These are phyloP conservation scores for Seiridium cupressi DNA, from an alignment of 2,329 filamentous ascomycete genomes.

Conservation along the genomic window DNA sequence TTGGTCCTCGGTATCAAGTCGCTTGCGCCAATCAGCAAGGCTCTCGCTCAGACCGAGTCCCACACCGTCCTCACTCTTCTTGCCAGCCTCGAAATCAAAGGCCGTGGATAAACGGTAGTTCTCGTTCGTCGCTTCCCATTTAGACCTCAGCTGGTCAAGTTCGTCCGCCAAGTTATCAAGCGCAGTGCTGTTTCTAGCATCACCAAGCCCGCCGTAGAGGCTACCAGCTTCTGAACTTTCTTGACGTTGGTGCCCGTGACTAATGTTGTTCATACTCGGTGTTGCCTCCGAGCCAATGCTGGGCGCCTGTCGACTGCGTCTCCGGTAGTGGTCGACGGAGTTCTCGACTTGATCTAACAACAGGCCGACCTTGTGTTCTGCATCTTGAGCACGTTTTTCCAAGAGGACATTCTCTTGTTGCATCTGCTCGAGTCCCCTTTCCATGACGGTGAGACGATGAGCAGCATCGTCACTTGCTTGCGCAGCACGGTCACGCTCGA, in stretches of 20 bases:
- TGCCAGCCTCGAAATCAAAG: constrained; percentile 74
- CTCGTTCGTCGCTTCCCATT: constrained; percentile 96
- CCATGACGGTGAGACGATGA: constrained; percentile 57
- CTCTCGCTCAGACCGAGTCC: constrained; percentile 64
- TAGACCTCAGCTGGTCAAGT: constrained; percentile 82
- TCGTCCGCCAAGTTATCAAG: constrained; percentile 90
- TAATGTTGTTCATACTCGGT: constrained; percentile 28
- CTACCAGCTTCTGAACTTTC: constrained; percentile 62
- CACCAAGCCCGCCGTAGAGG: constrained; percentile 57
- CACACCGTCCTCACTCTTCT: constrained; percentile 42
- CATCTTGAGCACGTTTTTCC: constrained; percentile 81
- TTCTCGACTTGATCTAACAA: constrained; percentile 92
- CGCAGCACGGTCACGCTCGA: constrained; percentile 64
- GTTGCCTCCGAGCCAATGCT: constrained; percentile 51
- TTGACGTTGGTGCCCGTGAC: constrained; percentile 43
- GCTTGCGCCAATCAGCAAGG: constrained; percentile 76
- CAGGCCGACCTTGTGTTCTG: constrained; percentile 88
- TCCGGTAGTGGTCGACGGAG: constrained; percentile 91
- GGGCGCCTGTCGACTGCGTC: constrained; percentile 61
- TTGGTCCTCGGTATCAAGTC: constrained; percentile 61
- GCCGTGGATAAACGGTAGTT: constrained; percentile 88
- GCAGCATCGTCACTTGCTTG: constrained; percentile 51
- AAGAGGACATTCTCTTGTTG: constrained; percentile 79
- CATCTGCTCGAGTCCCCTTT: constrained; percentile 74
- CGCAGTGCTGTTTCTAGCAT: constrained; percentile 61